A percentile compares a stretch with the other conserved stretches of the same genome.
Evolutionary conservation across 78 protist genomes (phyloP).

Genomic region (Dictyostelium purpureum): DNA sequence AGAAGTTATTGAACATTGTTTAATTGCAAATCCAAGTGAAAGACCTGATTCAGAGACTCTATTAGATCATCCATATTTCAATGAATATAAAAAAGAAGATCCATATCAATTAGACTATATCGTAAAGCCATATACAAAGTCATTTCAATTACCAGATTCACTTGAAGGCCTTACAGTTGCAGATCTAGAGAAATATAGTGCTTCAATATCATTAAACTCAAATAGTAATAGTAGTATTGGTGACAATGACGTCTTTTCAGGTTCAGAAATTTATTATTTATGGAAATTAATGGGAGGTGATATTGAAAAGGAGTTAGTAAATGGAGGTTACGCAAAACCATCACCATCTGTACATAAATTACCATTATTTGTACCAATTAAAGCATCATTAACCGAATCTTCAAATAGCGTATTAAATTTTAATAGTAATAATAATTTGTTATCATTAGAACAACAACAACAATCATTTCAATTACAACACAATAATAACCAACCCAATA

Average conservation of each 20-base stretch:
- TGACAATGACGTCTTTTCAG: constrained; percentile 22
- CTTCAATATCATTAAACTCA: not conserved
- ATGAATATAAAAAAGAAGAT: not conserved
- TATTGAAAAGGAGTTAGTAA: constrained; percentile 51
- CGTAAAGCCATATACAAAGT: constrained; percentile 23
- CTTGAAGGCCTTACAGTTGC: not conserved
- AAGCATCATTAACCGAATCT: not conserved
- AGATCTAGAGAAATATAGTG: not conserved
- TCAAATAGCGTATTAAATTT: not conserved
- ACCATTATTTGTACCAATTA: constrained; percentile 59
- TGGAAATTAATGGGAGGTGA: constrained; percentile 70
- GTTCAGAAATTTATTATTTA: constrained; percentile 41
- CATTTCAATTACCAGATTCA: constrained; percentile 33
- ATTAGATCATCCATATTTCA: constrained; percentile 68
- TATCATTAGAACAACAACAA: not conserved
- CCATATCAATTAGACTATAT: constrained; percentile 1
- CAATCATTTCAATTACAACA: not conserved
- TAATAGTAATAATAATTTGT: not conserved
- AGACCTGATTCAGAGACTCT: constrained; percentile 37
- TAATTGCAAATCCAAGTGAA: constrained; percentile 18
- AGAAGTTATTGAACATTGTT: constrained; percentile 23
- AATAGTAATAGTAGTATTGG: not conserved
- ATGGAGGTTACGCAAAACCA: constrained; percentile 29
- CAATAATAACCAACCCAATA: not conserved
- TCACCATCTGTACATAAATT: constrained; percentile 73